phyloP scores from a whole-genome alignment of 805 yeast genomes.

The Candida berthetii region DNA sequence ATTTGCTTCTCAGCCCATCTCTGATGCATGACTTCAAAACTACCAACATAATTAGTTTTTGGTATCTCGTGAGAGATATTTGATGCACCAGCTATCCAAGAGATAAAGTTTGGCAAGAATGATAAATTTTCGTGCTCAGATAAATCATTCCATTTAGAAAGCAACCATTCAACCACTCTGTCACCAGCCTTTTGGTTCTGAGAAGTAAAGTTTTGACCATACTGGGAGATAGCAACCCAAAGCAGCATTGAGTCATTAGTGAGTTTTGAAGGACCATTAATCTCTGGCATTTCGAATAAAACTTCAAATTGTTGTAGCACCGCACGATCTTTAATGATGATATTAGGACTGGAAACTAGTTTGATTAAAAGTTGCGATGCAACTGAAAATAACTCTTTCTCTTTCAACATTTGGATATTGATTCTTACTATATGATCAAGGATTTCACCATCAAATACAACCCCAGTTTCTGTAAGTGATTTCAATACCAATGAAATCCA shows the following conservation, averaged over 20 bases:
- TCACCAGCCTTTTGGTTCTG: conserved; percentile 21
- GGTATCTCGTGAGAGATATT: background rate
- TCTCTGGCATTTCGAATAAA: conserved; percentile 45
- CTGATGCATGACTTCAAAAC: no score
- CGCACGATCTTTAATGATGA: conserved; percentile 27
- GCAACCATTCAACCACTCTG: conserved; percentile 45
- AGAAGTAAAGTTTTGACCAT: conserved; percentile 28
- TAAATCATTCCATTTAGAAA: conserved; percentile 36
- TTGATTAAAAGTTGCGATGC: conserved; percentile 18
- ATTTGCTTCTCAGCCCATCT: background rate
- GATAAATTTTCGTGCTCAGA: conserved; percentile 7
- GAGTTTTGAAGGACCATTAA: conserved; percentile 52
- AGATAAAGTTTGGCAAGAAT: conserved; percentile 27
- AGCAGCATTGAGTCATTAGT: conserved; percentile 42
- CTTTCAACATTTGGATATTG: conserved; percentile 27
- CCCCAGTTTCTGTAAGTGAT: conserved; percentile 12
- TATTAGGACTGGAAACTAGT: conserved; percentile 10
- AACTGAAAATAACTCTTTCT: conserved; percentile 11
- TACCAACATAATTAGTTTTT: background rate
- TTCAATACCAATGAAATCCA: conserved; percentile 15
- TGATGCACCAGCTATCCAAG: conserved; percentile 35
- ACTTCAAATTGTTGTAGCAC: conserved; percentile 41
- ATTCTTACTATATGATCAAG: conserved; percentile 20
- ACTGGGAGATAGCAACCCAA: conserved; percentile 41
- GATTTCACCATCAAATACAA: conserved; percentile 10